phyloP scores from a whole-genome alignment of 768 basidiomycete genomes.

The Kwoniella sp. region DNA sequence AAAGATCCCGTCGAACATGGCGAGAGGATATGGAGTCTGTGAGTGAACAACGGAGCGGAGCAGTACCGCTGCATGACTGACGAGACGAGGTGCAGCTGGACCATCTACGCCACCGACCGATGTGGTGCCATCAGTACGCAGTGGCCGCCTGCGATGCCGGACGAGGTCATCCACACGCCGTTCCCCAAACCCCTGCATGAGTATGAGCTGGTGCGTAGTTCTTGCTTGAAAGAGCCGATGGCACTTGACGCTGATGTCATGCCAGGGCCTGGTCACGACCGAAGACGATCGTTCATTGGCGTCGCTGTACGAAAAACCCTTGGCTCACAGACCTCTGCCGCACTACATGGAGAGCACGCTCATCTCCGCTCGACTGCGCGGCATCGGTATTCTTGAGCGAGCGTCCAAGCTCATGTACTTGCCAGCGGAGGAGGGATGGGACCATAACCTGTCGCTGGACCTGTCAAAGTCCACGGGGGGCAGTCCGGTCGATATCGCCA shows the following conservation, averaged over 20 bases:
- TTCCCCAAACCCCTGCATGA: slow-evolving; percentile 38
- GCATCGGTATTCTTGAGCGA: slow-evolving; percentile 30
- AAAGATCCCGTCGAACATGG: slow-evolving; percentile 36
- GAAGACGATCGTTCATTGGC: slow-evolving; percentile 17
- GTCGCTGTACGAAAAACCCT: slow-evolving; percentile 9
- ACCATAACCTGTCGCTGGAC: not conserved
- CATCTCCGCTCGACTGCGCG: slow-evolving; percentile 23
- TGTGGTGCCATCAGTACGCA: slow-evolving; percentile 30
- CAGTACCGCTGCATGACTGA: not conserved
- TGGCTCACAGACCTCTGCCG: slow-evolving; percentile 6
- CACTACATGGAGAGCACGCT: slow-evolving; percentile 22
- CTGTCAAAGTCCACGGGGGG: not conserved
- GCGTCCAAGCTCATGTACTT: slow-evolving; percentile 40
- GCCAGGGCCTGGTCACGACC: slow-evolving; percentile 24
- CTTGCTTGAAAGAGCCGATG: not conserved
- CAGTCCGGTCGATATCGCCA: slow-evolving; percentile 8
- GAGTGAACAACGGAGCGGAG: slow-evolving; percentile 7
- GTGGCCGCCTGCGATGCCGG: slow-evolving; percentile 31
- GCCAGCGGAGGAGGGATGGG: slow-evolving; percentile 31
- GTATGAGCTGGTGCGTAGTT: slow-evolving; percentile 36
- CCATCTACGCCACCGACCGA: slow-evolving; percentile 34
- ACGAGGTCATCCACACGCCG: slow-evolving; percentile 34
- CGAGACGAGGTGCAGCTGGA: slow-evolving; percentile 19
- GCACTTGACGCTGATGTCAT: not conserved
- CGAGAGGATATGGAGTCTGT: slow-evolving; percentile 43